Percentiles rank a stretch among this genome's conserved stretches.
Conservation (phyloP, 176 grass and related monocot species). For the Aegilops longissima region DNA sequence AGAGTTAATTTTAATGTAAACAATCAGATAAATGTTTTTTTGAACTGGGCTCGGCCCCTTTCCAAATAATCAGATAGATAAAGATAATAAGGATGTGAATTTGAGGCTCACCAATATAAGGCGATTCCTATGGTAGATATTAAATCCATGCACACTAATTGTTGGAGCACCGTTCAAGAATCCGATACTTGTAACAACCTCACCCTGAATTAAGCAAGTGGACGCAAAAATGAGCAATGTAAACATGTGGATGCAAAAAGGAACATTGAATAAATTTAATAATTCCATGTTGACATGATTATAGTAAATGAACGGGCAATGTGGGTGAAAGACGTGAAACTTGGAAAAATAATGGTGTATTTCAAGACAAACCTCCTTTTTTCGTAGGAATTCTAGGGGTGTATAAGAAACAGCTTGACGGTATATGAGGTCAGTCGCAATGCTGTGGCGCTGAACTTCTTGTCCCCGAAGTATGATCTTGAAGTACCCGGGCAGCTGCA, state of each 20-base stretch:
- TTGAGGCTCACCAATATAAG: slow-evolving; percentile 49
- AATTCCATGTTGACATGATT: neutral
- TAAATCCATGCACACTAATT: slow-evolving; percentile 58
- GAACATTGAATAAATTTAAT: neutral
- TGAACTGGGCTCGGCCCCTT: no score
- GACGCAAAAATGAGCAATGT: neutral
- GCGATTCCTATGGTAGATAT: slow-evolving; percentile 65
- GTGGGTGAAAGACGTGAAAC: neutral
- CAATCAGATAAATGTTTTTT: neutral
- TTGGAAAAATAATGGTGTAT: neutral
- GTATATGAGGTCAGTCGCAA: slow-evolving; percentile 53
- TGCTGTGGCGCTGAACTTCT: slow-evolving; percentile 44
- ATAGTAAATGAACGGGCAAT: neutral
- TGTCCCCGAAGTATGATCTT: slow-evolving; percentile 55
- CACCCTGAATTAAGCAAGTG: slow-evolving; percentile 30
- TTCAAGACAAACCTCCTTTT: slow-evolving; percentile 44
- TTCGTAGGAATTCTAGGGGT: slow-evolving; percentile 37
- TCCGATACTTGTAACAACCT: slow-evolving; percentile 58
- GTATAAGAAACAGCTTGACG: slow-evolving; percentile 54
- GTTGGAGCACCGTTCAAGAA: slow-evolving; percentile 52
- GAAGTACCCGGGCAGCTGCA: slow-evolving; percentile 51
- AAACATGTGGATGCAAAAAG: neutral
- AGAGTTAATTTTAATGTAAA: neutral
- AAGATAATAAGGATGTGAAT: neutral
- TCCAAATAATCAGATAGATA: neutral